These are phyloP conservation scores for Pseudozyma sp. DNA, from an alignment of 1,284 basidiomycete species.

Conservation along the genomic window DNA sequence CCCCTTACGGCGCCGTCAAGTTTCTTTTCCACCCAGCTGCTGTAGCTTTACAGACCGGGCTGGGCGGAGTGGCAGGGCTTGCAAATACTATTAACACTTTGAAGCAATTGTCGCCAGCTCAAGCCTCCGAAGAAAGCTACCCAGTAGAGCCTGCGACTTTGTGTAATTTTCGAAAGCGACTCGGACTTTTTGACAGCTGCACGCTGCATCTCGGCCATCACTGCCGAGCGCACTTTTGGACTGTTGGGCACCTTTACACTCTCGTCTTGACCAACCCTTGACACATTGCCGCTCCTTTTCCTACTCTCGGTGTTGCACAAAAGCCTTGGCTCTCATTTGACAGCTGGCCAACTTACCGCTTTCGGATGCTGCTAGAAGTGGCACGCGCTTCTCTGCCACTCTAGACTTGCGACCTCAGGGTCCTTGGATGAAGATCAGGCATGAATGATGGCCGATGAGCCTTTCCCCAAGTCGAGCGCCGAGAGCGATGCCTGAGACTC, in stretches of 20 bases:
- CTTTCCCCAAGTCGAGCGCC: not conserved
- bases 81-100: not conserved
- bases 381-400: no score
- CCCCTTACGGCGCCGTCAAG: constrained; percentile 22
- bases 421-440: constrained; percentile 1
- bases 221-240: constrained; percentile 30
- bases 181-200: constrained; percentile 49
- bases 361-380: not conserved
- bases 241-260: not conserved
- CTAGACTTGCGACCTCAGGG: constrained; percentile 4
- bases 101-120: not conserved
- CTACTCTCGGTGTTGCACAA: constrained; percentile 10
- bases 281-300: not conserved
- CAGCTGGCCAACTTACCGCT: not conserved
- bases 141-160: not conserved
- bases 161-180: constrained; percentile 1
- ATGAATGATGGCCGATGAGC: constrained; percentile 4
- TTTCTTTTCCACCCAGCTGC: constrained; percentile 5
- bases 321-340: not conserved
- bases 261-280: no score
- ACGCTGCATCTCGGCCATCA: constrained; percentile 45
- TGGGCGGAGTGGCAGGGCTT: not conserved
- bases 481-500: constrained; percentile 11
- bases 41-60: not conserved
- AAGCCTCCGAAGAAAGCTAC: not conserved